Evolutionary conservation across 2,329 filamentous ascomycete species (phyloP), one percentile per base, ranked within the genome.

Genomic region (Aureobasidium sp.): DNA sequence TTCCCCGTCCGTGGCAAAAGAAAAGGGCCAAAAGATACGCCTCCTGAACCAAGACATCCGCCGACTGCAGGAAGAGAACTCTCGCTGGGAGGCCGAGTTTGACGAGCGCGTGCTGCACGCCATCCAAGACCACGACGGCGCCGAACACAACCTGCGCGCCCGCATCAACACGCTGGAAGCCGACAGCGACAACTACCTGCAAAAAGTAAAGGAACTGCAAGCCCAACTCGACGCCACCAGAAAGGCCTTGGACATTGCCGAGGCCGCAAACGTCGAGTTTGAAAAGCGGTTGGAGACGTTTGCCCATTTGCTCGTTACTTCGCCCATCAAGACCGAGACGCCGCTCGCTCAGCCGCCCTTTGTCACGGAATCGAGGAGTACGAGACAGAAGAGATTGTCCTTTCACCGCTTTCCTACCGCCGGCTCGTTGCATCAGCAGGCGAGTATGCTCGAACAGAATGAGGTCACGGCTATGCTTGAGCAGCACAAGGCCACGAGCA

Each of bases 251-350:
- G 68, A 70, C 23, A 69, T 68, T 11, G 68, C 68, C 7, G 71
- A 74, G 59, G 64, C 63, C 4, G 69, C 71, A 1, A 75, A 75
- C 51, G 64, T 70, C 7, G 67, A 73, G 53, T 65, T 75, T 38
- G 73, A 75, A 62, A 70, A 68, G 57, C 64, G 73, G 27, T 64
- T 75, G 35, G 73, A 75, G 55, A 67, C 73, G 27, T 67, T 75
- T 63, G 71, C 72, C 15, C 69, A 69, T 23, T 60, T 75, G 23
- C 66, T 75, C 5, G 73, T 69, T 8, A 65, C 69, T 6, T 74
- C 73, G 13, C 70, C 73, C 2, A 70, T 66, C 9, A 74, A 72
- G 63, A 64, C 69, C 47, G 70, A 74, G 55, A 59, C 55, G 27
- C 55, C 55, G 17, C 43, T 59, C 8, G 43, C 45, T 11, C 55